Evolutionary conservation across 352 stramenopile genomes (phyloP), one percentile per base, ranked within the genome.

Genomic region (Hyaloperonospora arabidopsidis): DNA sequence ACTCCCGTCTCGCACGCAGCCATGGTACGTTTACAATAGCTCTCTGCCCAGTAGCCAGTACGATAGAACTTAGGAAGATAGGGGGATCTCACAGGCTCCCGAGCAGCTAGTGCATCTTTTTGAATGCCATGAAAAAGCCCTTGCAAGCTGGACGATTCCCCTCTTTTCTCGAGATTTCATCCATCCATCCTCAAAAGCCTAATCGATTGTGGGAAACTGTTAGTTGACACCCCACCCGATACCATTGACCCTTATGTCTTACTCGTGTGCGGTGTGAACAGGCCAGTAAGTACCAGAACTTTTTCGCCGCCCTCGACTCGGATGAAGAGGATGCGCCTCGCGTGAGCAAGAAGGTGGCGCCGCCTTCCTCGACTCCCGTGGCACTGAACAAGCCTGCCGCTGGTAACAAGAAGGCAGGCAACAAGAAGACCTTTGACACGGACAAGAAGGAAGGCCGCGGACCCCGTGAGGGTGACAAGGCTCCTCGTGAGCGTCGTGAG

Each of bases 381-480:
- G 50, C 76, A 45, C 65, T 91, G 44, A 91, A 91, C 76, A 91
- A 91, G 77, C 81, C 81, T 44, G 73, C 78, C 38, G 81, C 81
- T 23, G 80, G 81, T 52, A 91, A 91, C 74, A 91, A 91, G 70
- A 87, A 88, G 72, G 52, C 59, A 34, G 52, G 53, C 52, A 89
- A 91, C 67, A 89, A 87, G 67, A 52, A 59, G 35, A 51, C 72
- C 23, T 66, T 75, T 29, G 69, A 72, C 45, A 66, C 34, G 40
- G 67, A 81, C 47, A 85, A 84, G 63, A 84, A 84, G 70, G 70
- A 75, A 45, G 74, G 35, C 21, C 73, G 75, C 15, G 67, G 61
- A 35, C 68, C 73, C 46, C 72, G 75, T 71, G 76, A 74, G 47
- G 62, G 61, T 19, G 70, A 72, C 65, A 60, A 61, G 54, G 65